Evolutionary conservation across 164 flowering plant species (phyloP), one percentile per base, ranked within the genome.

Genomic region (Malania oleifera): DNA sequence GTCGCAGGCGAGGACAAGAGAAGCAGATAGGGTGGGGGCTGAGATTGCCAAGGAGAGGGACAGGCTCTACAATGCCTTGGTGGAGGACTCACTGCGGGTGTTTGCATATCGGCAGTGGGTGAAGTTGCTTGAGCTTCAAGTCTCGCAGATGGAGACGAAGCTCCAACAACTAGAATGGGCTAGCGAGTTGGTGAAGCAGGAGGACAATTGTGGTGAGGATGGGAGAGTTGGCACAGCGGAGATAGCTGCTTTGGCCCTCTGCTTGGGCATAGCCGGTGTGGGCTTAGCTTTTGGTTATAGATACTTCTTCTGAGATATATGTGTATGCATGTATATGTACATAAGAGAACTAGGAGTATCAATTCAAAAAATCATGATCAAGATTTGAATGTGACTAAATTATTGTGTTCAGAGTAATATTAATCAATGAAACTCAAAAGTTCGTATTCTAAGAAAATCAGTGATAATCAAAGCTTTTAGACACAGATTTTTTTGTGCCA

Each of bases 1-100:
- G 65, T 78, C 82, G 0, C 82, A 78, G 49, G 72, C 82, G 4
- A 41, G 82, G 5, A 79, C 77, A 1, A 61, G 82, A 52, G 79
- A 78, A 24, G 79, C 79, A 22, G 79, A 78, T 44, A 68, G 61
- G 66, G 75, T 61, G 59, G 58, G 49, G 1, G 62, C 38, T 2
- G 18, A 7, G 0, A 25, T 78, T 34, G 53, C 24, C 0, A 57
- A 63, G 57, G 79, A 64, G 18, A 48, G 15, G 45, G 73, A 75
- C 31, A 13, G 41, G 38, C 44, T 75, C 45, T 52, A 59, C 14
- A 44, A 56, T 11, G 66, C 66, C 12, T 14, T 75, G 31, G 2
- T 73, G 27, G 56, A 54, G 11, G 73, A 78, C 34, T 72, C 82
- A 0, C 24, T 43, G 57, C 25, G 31, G 51, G 2, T 70, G 54